phyloP scores from a whole-genome alignment of 768 basidiomycete species.

The Scleroderma citrinum region DNA sequence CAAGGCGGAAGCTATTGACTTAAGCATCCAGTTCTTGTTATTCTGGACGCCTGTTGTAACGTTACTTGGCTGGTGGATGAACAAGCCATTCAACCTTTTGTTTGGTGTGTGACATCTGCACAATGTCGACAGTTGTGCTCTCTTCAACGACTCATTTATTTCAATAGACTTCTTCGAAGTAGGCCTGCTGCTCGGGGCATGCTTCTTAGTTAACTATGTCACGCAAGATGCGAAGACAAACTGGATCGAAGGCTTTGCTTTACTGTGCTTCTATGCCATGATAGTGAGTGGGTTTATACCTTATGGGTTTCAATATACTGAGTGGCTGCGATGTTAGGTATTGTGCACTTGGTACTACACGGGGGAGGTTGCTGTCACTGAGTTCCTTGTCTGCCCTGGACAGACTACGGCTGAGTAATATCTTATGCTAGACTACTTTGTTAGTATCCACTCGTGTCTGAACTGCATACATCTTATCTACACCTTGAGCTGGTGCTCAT shows the following conservation, averaged over 20 bases:
- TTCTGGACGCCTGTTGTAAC: conserved; percentile 78
- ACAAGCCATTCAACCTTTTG: conserved; percentile 54
- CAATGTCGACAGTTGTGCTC: neutral
- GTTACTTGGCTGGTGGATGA: conserved; percentile 61
- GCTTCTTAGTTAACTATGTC: conserved; percentile 76
- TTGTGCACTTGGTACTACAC: conserved; percentile 64
- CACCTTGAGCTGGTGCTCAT: too few species aligned
- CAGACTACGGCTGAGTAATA: conserved; percentile 13
- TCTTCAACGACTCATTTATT: neutral
- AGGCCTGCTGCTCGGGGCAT: conserved; percentile 55
- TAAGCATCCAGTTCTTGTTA: conserved; percentile 70
- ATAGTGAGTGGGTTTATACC: conserved; percentile 36
- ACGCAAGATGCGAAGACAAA: conserved; percentile 77
- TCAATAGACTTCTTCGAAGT: conserved; percentile 64
- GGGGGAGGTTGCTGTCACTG: conserved; percentile 51
- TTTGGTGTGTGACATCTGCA: conserved; percentile 47
- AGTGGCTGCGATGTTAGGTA: conserved; percentile 26
- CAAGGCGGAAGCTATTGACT: conserved; percentile 64
- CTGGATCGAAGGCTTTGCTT: conserved; percentile 65
- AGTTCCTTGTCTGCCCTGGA: conserved; percentile 33
- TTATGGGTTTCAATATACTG: neutral
- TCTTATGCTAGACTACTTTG: conserved; percentile 11
- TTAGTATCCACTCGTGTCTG: neutral
- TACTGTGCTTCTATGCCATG: conserved; percentile 65
- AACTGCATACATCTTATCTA: too few species aligned